A percentile compares a stretch with the other conserved stretches of the same genome.
phyloP scores from a whole-genome alignment of 2,329 filamentous ascomycete genomes.

The Aspergillus glaucus region DNA sequence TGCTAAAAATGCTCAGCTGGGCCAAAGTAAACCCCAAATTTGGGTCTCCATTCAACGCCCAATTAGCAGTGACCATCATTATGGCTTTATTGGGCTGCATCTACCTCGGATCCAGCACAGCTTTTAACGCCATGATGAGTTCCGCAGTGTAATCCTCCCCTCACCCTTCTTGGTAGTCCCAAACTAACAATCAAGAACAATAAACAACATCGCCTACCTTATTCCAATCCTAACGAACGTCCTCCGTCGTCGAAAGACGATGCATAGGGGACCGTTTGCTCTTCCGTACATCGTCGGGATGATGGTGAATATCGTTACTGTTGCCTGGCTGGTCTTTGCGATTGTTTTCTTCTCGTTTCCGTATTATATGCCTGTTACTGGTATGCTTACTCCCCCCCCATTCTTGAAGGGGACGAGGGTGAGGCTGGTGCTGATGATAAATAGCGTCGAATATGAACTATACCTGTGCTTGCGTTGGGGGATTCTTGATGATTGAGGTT shows the following conservation, averaged over 20 bases:
- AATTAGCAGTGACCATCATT: conserved; percentile 43
- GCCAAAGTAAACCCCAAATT: conserved; percentile 38
- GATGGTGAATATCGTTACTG: conserved; percentile 40
- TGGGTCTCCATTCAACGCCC: conserved; percentile 51
- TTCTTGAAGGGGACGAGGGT: neutral
- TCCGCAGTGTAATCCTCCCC: conserved; percentile 12
- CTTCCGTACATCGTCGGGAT: conserved; percentile 37
- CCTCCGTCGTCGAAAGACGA: conserved; percentile 37
- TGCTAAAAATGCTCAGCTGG: conserved; percentile 24
- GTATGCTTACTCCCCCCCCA: conserved; percentile 3
- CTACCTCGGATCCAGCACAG: conserved; percentile 60
- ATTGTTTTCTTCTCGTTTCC: conserved; percentile 46
- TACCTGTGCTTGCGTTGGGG: conserved; percentile 44
- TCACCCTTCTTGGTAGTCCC: neutral
- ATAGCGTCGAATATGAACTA: conserved; percentile 43
- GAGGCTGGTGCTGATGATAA: neutral
- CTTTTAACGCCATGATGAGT: conserved; percentile 53
- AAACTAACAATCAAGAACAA: conserved; percentile 26
- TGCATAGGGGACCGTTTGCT: conserved; percentile 42
- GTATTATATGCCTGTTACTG: conserved; percentile 30
- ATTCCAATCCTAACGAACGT: conserved; percentile 44
- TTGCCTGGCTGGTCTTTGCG: conserved; percentile 45
- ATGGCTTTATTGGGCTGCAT: conserved; percentile 56
- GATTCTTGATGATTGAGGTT: conserved; percentile 31
- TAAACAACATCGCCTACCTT: conserved; percentile 43